Conservation (phyloP, 2,329 filamentous ascomycete species). For the Fusarium ambrosium region DNA sequence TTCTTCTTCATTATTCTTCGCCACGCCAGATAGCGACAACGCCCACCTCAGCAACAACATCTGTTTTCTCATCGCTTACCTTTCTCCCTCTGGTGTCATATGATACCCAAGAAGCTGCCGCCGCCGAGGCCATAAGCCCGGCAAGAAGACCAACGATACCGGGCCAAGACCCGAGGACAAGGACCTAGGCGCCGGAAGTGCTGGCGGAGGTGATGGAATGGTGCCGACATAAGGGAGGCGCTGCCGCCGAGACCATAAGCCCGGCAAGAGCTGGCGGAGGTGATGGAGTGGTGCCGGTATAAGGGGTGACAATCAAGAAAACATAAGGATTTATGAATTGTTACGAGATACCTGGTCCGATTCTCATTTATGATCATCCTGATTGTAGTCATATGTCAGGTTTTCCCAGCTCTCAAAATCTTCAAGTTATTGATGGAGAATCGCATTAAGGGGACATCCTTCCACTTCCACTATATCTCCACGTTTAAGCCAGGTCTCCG, state of each 20-base stretch:
- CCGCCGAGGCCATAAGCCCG: neutral
- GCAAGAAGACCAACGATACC: neutral
- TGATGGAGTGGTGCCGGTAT: too few species aligned
- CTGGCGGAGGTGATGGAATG: neutral
- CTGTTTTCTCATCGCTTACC: neutral
- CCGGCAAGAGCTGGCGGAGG: too few species aligned
- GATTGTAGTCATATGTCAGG: neutral
- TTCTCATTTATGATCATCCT: neutral
- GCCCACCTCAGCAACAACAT: neutral
- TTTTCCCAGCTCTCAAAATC: neutral
- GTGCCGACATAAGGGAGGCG: too few species aligned
- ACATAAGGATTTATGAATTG: too few species aligned
- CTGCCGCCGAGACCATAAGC: too few species aligned
- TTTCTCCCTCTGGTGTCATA: too few species aligned
- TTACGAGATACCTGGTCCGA: neutral
- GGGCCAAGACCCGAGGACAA: neutral
- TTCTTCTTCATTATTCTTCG: neutral
- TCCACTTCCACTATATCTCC: neutral
- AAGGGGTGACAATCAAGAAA: too few species aligned
- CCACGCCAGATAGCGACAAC: neutral
- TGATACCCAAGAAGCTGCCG: neutral
- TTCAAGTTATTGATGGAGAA: neutral
- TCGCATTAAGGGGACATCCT: neutral
- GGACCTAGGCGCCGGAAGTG: neutral
- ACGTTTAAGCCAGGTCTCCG: too few species aligned